Evolutionary conservation across 176 grass and related monocot species (phyloP).

Genomic region (bread wheat (Triticum aestivum)): DNA sequence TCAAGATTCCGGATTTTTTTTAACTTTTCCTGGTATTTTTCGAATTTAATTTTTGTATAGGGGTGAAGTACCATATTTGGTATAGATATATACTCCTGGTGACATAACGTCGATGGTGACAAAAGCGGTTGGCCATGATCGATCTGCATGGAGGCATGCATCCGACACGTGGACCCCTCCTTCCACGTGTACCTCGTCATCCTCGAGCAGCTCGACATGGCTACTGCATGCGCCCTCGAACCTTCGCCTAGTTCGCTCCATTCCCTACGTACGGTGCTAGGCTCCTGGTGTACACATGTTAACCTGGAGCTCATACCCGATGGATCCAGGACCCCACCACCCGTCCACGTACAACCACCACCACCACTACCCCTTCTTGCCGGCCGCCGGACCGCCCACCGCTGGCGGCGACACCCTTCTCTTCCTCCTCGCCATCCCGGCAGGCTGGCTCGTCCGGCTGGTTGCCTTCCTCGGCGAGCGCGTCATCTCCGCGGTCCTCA

Average conservation of each 20-base stretch:
- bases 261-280: background rate
- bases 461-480: conserved; percentile 29
- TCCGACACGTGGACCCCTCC: conserved; percentile 8
- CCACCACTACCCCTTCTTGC: background rate
- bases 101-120: background rate
- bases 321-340: background rate
- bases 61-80: too few species aligned
- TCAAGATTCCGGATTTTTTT: too few species aligned
- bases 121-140: background rate
- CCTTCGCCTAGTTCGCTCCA: background rate
- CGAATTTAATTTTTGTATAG: too few species aligned
- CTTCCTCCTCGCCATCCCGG: conserved; percentile 10
- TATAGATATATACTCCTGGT: background rate
- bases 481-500: conserved; percentile 7
- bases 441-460: conserved; percentile 35
- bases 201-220: conserved; percentile 5
- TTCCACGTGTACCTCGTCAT: conserved; percentile 34
- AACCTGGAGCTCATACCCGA: background rate
- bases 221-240: background rate
- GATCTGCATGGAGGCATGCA: background rate
- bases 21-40: too few species aligned
- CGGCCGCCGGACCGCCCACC: background rate
- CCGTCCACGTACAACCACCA: background rate
- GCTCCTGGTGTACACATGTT: background rate
- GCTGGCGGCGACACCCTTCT: conserved; percentile 1